These are phyloP conservation scores for Paraphoma sp. DNA, from an alignment of 2,329 filamentous ascomycete genomes.

Conservation along the genomic window DNA sequence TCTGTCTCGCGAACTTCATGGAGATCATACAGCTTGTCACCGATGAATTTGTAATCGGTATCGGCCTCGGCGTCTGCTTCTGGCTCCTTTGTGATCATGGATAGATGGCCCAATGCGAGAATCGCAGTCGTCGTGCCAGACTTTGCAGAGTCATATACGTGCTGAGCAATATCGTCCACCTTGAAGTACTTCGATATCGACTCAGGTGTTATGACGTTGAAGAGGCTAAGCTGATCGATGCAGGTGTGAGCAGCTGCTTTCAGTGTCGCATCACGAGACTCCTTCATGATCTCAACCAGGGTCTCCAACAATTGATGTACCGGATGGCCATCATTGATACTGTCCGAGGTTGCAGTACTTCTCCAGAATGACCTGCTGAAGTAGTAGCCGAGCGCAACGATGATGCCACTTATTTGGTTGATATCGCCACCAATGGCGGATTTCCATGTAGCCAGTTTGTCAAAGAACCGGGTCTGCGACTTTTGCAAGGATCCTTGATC, in stretches of 20 bases:
- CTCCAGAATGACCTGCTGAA: constrained; percentile 65
- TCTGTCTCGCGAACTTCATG: constrained; percentile 87
- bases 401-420: constrained; percentile 66
- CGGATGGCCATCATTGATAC: constrained; percentile 39
- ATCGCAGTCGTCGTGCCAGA: constrained; percentile 84
- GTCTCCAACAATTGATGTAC: constrained; percentile 52
- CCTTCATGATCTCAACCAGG: constrained; percentile 60
- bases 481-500: constrained; percentile 51
- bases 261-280: constrained; percentile 62
- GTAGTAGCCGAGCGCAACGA: constrained; percentile 65
- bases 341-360: constrained; percentile 30
- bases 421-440: constrained; percentile 65
- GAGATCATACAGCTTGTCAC: constrained; percentile 74
- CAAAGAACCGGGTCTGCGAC: constrained; percentile 56
- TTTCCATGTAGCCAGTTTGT: constrained; percentile 60
- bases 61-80: constrained; percentile 42
- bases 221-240: constrained; percentile 68
- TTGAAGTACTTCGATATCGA: constrained; percentile 40
- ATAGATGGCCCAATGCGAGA: constrained; percentile 77
- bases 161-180: constrained; percentile 62
- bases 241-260: constrained; percentile 64
- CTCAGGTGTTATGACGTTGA: constrained; percentile 59
- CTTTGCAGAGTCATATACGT: constrained; percentile 73
- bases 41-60: constrained; percentile 59
- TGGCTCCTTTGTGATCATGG: constrained; percentile 63